phyloP scores from a whole-genome alignment of 305 asterid genomes.

The Fraxinus greggii region DNA sequence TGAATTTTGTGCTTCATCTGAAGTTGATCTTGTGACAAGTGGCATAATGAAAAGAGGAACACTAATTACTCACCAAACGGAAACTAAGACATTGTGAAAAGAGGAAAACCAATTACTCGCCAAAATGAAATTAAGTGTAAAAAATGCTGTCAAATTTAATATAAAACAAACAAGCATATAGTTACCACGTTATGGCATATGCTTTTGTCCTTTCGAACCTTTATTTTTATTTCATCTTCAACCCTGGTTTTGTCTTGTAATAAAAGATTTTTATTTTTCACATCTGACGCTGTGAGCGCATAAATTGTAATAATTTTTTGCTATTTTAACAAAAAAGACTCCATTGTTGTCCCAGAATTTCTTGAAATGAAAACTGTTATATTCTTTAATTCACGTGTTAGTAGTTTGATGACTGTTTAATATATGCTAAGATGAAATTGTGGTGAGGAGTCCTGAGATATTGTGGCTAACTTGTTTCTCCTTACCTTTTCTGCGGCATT shows the following conservation, averaged over 20 bases:
- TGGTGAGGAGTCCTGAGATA: neutral
- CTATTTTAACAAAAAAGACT: neutral
- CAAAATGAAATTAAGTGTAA: neutral
- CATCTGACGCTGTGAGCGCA: neutral
- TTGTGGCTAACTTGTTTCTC: constrained; percentile 1
- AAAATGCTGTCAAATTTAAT: neutral
- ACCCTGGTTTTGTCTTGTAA: neutral
- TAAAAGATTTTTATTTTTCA: neutral
- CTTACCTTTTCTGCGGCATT: neutral
- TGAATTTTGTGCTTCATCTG: constrained; percentile 13
- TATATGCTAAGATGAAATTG: neutral
- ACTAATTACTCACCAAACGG: neutral
- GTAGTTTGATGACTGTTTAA: neutral
- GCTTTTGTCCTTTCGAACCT: neutral
- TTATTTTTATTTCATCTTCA: neutral
- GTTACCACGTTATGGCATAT: neutral
- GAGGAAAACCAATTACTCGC: neutral
- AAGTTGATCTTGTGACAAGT: neutral
- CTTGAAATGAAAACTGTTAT: neutral
- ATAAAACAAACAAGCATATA: neutral
- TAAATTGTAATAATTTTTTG: neutral
- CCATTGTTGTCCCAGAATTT: neutral
- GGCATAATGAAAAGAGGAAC: neutral
- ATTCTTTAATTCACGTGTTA: neutral
- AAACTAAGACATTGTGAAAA: neutral